phyloP scores from a whole-genome alignment of 164 flowering plant genomes.

The Nymphaea colorata region DNA sequence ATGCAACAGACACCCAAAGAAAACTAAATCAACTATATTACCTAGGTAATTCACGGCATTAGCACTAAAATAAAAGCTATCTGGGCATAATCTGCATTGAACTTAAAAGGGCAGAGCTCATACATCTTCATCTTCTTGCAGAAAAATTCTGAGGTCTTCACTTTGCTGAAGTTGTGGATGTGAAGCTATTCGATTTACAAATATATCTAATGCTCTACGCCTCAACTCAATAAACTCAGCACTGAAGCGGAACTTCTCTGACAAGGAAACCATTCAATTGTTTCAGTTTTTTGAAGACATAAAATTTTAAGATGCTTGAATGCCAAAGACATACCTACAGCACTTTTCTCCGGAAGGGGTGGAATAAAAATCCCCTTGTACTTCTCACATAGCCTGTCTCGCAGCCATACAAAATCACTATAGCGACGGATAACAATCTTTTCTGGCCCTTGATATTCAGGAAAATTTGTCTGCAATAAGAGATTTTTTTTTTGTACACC shows the following conservation, averaged over 20 bases:
- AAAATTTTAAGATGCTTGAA: neutral
- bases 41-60: too few species aligned
- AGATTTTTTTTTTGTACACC: too few species aligned
- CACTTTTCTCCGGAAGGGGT: conserved; percentile 96
- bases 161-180: conserved; percentile 85
- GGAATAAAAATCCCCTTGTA: conserved; percentile 95
- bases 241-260: conserved; percentile 98
- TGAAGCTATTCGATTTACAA: conserved; percentile 80
- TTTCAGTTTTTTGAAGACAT: neutral
- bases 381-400: conserved; percentile 86
- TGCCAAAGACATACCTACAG: conserved; percentile 56
- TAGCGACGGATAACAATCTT: conserved; percentile 97
- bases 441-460: conserved; percentile 87
- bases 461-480: conserved; percentile 67
- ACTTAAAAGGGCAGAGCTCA: neutral
- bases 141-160: conserved; percentile 77
- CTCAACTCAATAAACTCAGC: conserved; percentile 98
- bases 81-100: too few species aligned
- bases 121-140: conserved; percentile 95
- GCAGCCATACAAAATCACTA: conserved; percentile 95
- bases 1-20: too few species aligned
- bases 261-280: neutral
- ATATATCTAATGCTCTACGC: conserved; percentile 76
- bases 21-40: too few species aligned
- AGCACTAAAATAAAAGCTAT: too few species aligned